phyloP scores from a whole-genome alignment of 2,329 filamentous ascomycete genomes.

The Fusarium mundagurra region DNA sequence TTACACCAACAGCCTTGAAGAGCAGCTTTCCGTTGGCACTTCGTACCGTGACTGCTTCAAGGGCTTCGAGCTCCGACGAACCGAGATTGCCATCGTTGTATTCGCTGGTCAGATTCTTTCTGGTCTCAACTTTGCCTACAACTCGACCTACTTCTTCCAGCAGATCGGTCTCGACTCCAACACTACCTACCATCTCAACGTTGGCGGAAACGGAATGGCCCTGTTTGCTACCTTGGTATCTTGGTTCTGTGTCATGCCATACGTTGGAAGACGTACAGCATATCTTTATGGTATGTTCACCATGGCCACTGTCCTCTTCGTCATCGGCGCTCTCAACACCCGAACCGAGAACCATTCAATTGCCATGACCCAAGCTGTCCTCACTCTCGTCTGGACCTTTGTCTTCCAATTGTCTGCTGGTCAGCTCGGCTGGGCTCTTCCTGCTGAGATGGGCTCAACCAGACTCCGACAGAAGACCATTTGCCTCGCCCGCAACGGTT shows the following conservation, averaged over 20 bases:
- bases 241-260: conserved; percentile 53
- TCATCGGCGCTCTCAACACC: conserved; percentile 55
- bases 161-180: conserved; percentile 47
- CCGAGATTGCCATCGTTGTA: conserved; percentile 49
- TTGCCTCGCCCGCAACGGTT: conserved; percentile 45
- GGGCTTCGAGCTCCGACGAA: conserved; percentile 52
- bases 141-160: conserved; percentile 55
- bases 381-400: conserved; percentile 49
- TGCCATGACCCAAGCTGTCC: conserved; percentile 48
- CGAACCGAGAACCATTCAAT: conserved; percentile 37
- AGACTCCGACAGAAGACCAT: conserved; percentile 47
- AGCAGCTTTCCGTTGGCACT: conserved; percentile 48
- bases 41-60: conserved; percentile 57
- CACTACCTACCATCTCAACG: conserved; percentile 48
- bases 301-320: conserved; percentile 51
- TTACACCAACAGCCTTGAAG: conserved; percentile 54
- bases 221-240: conserved; percentile 56
- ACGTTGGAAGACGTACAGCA: conserved; percentile 56
- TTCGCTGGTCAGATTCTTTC: conserved; percentile 51
- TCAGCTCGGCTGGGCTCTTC: conserved; percentile 49
- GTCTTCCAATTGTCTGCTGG: conserved; percentile 51
- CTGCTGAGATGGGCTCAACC: conserved; percentile 47
- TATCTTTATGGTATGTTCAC: conserved; percentile 57
- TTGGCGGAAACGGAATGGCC: conserved; percentile 53
- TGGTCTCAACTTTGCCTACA: conserved; percentile 51